phyloP scores from a whole-genome alignment of 441 rosid genomes.

The Bruguiera hainesii region DNA sequence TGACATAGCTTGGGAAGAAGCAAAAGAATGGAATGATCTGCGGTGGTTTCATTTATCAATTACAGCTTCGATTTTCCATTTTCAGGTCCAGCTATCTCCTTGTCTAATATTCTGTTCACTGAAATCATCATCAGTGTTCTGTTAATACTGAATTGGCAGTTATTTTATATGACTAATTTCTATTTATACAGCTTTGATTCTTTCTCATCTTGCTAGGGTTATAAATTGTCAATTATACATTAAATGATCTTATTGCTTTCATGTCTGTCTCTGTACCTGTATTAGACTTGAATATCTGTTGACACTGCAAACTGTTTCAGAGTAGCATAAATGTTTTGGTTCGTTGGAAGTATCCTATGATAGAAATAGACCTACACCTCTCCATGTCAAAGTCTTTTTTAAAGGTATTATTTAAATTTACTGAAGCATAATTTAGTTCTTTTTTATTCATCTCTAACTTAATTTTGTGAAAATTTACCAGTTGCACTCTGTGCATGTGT shows the following conservation, averaged over 20 bases:
- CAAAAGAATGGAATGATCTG: slow-evolving; percentile 58
- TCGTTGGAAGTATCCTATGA: background rate
- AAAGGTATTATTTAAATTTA: background rate
- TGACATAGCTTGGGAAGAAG: slow-evolving; percentile 61
- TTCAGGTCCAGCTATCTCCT: slow-evolving; percentile 57
- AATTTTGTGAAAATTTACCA: slow-evolving; percentile 30
- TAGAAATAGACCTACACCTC: background rate
- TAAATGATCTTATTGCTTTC: no score
- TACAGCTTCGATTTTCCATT: slow-evolving; percentile 69
- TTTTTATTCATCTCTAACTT: slow-evolving; percentile 22
- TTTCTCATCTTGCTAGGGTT: background rate
- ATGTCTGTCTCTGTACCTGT: no score
- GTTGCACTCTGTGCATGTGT: slow-evolving; percentile 58
- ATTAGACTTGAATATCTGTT: background rate
- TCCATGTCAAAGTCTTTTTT: slow-evolving; percentile 1
- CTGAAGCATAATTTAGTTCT: slow-evolving; percentile 6
- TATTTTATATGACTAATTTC: background rate
- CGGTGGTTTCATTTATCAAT: slow-evolving; percentile 71
- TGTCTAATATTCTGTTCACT: background rate
- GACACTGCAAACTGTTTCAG: background rate
- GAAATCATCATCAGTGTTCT: background rate
- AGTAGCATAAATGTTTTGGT: slow-evolving; percentile 1
- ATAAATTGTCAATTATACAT: no score
- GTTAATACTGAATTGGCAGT: background rate
- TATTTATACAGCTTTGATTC: background rate